Conservation (phyloP, 2,329 filamentous ascomycete species). For the Didymella sp. region DNA sequence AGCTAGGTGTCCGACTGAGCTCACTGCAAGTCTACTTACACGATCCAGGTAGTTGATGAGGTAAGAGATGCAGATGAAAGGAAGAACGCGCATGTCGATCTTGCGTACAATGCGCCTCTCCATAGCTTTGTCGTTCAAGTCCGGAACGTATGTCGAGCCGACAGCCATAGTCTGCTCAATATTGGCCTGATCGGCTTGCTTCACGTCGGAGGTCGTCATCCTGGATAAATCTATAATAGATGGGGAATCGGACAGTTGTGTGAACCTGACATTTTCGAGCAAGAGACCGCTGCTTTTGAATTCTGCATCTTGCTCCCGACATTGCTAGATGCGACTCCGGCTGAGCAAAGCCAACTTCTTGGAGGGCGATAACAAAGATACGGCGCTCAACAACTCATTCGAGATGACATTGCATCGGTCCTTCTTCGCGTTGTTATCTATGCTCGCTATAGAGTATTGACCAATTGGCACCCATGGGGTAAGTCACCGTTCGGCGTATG, state of each 20-base stretch:
- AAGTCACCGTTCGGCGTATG: neutral
- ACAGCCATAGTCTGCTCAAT: conserved; percentile 20
- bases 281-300: conserved; percentile 9
- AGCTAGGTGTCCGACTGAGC: neutral
- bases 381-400: neutral
- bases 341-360: neutral
- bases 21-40: conserved; percentile 10
- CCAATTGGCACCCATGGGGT: conserved; percentile 15
- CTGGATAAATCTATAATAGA: neutral
- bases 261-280: neutral
- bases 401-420: conserved; percentile 4
- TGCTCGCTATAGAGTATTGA: neutral
- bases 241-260: neutral
- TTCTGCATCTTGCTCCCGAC: neutral
- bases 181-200: conserved; percentile 15
- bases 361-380: conserved; percentile 23
- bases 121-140: conserved; percentile 31
- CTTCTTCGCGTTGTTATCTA: conserved; percentile 9
- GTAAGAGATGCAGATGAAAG: conserved; percentile 32
- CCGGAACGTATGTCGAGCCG: conserved; percentile 22
- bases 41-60: conserved; percentile 31
- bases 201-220: conserved; percentile 13
- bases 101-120: conserved; percentile 30
- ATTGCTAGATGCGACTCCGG: neutral
- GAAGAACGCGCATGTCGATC: conserved; percentile 29